These are phyloP conservation scores for Yamadazyma insecticola DNA, from an alignment of 805 yeast species.

Conservation along the genomic window DNA sequence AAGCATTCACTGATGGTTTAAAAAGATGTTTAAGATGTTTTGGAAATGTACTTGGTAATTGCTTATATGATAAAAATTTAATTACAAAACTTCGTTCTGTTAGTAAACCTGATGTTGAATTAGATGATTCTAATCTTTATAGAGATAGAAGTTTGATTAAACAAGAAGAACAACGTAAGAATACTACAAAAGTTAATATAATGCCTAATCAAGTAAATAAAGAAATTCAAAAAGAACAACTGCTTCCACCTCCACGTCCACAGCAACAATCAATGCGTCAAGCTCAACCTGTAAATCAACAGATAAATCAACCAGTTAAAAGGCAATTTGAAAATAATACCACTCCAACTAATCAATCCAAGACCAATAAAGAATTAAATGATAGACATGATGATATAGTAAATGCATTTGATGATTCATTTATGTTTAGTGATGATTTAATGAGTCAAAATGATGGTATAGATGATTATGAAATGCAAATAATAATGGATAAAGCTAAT, in stretches of 20 bases:
- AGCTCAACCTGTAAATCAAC: constrained; percentile 1
- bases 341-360: too few relatives aligned
- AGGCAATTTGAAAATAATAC: too few relatives aligned
- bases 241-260: constrained; percentile 8
- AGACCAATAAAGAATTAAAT: background rate
- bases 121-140: constrained; percentile 28
- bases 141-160: constrained; percentile 20
- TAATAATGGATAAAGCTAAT: constrained; percentile 14
- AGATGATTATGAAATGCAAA: constrained; percentile 21
- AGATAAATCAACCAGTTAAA: background rate
- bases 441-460: constrained; percentile 15
- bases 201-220: constrained; percentile 2
- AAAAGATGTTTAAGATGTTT: constrained; percentile 77
- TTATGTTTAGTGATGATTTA: constrained; percentile 38
- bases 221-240: background rate
- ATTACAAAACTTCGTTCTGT: constrained; percentile 41
- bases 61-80: constrained; percentile 74
- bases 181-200: constrained; percentile 4
- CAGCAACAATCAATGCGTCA: background rate
- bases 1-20: constrained; percentile 79
- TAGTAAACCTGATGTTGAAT: constrained; percentile 20
- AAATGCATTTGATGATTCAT: constrained; percentile 38
- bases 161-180: constrained; percentile 5
- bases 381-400: background rate
- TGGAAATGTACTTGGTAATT: constrained; percentile 77